phyloP scores from a whole-genome alignment of 1,139 yeast species.

The Yamadazyma membranifaciens region DNA sequence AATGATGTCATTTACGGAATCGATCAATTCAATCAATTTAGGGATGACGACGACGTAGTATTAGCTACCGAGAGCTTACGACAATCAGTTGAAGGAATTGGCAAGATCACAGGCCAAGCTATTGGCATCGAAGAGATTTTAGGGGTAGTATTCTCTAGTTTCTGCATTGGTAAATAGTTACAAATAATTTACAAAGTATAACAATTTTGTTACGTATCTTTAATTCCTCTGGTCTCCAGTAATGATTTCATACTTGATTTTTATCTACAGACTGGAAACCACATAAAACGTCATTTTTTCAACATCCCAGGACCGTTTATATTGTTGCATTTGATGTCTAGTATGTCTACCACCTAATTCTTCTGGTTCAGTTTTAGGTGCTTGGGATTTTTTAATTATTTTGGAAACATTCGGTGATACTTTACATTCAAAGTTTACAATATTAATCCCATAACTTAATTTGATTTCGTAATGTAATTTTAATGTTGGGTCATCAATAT shows the following conservation, averaged over 20 bases:
- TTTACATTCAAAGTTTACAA: slow-evolving; percentile 46
- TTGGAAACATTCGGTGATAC: slow-evolving; percentile 41
- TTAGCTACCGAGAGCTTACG: slow-evolving; percentile 77
- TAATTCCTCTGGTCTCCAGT: neutral
- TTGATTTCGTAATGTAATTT: slow-evolving; percentile 49
- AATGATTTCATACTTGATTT: neutral
- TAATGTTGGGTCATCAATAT: slow-evolving; percentile 19
- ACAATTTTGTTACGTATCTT: neutral
- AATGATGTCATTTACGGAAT: slow-evolving; percentile 77
- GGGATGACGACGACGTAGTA: slow-evolving; percentile 65
- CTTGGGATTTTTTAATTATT: slow-evolving; percentile 26
- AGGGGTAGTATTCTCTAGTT: slow-evolving; percentile 86
- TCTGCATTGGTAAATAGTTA: slow-evolving; percentile 78
- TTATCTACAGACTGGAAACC: slow-evolving; percentile 17
- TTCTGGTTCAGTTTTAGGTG: slow-evolving; percentile 25
- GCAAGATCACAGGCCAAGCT: slow-evolving; percentile 86
- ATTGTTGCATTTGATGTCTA: slow-evolving; percentile 47
- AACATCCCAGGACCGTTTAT: slow-evolving; percentile 49
- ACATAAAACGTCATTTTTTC: slow-evolving; percentile 40
- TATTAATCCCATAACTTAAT: slow-evolving; percentile 47
- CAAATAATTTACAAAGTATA: slow-evolving; percentile 1
- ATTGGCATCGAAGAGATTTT: slow-evolving; percentile 88
- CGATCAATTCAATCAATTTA: slow-evolving; percentile 52
- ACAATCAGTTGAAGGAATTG: slow-evolving; percentile 81
- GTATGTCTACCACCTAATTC: slow-evolving; percentile 42